These are phyloP conservation scores for Blastomyces silverae DNA, from an alignment of 2,329 filamentous ascomycete genomes.

Conservation along the genomic window DNA sequence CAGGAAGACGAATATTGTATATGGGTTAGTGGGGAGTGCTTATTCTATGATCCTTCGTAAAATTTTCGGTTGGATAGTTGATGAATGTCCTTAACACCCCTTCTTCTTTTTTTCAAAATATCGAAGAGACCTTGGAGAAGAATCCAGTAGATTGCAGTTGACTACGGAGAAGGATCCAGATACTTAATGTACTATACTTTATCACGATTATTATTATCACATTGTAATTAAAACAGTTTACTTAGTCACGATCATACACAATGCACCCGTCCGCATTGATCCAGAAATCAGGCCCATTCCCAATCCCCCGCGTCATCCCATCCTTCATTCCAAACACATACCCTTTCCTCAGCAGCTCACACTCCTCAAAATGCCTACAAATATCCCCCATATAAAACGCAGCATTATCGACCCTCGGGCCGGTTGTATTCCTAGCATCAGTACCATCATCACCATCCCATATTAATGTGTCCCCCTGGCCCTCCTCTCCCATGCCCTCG, in stretches of 20 bases:
- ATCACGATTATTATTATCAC: neutral
- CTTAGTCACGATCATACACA: neutral
- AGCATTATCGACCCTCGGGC: neutral
- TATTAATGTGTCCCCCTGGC: neutral
- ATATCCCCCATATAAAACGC: conserved; percentile 3
- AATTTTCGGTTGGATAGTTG: neutral
- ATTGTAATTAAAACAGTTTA: neutral
- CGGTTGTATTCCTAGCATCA: neutral
- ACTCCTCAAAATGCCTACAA: conserved; percentile 4
- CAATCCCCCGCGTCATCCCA: neutral
- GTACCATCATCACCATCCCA: neutral
- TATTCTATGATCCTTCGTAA: neutral
- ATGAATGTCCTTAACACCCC: neutral
- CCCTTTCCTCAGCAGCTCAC: conserved; percentile 3
- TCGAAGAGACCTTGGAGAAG: neutral
- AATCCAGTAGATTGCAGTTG: neutral
- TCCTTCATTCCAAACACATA: conserved; percentile 6
- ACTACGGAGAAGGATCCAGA: no score
- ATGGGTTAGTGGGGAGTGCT: neutral
- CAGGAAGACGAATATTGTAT: neutral
- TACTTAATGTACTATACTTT: neutral
- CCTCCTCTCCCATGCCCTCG: neutral
- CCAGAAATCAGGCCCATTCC: neutral
- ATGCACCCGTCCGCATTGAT: neutral
- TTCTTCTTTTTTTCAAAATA: neutral